phyloP scores from a whole-genome alignment of 2,329 filamentous ascomycete genomes.

The Botrytis hyacinthi region DNA sequence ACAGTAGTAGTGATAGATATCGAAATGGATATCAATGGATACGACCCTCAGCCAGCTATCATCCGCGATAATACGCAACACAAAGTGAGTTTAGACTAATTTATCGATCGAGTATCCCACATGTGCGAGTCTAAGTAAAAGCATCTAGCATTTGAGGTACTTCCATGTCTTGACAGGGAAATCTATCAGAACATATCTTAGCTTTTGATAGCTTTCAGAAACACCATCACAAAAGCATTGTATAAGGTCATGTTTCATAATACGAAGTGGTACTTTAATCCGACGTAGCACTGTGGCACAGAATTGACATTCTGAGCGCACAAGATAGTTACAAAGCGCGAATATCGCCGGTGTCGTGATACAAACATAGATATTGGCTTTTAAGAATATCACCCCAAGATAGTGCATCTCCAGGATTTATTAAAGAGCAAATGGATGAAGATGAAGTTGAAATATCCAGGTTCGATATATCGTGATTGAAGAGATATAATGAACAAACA shows the following conservation, averaged over 20 bases:
- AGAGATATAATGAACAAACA: background rate
- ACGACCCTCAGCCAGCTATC: background rate
- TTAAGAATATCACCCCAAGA: too few relatives aligned
- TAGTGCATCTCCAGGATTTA: background rate
- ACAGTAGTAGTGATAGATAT: background rate
- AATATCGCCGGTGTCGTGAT: background rate
- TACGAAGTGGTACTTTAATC: background rate
- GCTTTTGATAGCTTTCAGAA: background rate
- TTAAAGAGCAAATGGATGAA: background rate
- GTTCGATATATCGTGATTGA: background rate
- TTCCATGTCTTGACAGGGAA: background rate
- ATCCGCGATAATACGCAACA: background rate
- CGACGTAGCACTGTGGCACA: background rate
- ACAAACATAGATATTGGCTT: background rate
- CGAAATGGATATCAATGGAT: too few relatives aligned
- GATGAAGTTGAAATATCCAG: accelerated
- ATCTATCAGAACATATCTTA: background rate
- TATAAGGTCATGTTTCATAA: background rate
- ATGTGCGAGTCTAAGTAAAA: background rate
- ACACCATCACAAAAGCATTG: background rate
- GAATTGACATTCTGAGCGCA: background rate
- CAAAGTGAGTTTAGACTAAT: background rate
- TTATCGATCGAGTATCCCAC: background rate
- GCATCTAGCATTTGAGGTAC: background rate
- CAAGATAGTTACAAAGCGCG: background rate